Conservation (phyloP, 192 early-diverging fungal species). For the Coemansia umbellata region DNA sequence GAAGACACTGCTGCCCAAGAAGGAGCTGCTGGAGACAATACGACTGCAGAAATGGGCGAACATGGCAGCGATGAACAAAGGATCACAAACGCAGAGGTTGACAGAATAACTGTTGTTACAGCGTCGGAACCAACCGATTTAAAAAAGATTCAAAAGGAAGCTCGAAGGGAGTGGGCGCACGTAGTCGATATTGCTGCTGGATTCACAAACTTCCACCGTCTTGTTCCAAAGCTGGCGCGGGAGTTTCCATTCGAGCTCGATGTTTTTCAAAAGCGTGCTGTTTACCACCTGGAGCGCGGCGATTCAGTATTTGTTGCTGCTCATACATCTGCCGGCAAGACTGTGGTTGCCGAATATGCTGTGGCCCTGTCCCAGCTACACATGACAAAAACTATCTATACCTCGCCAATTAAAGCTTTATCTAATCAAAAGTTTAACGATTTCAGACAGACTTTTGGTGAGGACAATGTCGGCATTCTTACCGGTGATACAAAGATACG, state of each 20-base stretch:
- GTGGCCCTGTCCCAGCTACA: conserved; percentile 91
- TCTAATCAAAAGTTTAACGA: conserved; percentile 99
- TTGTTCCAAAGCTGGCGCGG: conserved; percentile 87
- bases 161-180: conserved; percentile 83
- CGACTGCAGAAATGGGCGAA: not conserved
- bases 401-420: conserved; percentile 97
- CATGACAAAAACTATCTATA: conserved; percentile 95
- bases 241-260: conserved; percentile 94
- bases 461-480: conserved; percentile 90
- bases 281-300: conserved; percentile 92
- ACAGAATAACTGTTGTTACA: not conserved
- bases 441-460: conserved; percentile 81
- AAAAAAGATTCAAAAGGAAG: not conserved
- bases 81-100: not conserved
- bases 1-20: not conserved
- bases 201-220: conserved; percentile 85
- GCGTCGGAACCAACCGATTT: not conserved
- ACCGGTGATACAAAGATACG: conserved; percentile 97
- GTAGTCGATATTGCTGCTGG: conserved; percentile 80
- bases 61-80: not conserved
- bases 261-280: conserved; percentile 93
- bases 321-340: conserved; percentile 98
- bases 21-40: not conserved
- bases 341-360: conserved; percentile 97
- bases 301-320: conserved; percentile 98